Conservation (phyloP, 768 basidiomycete genomes). For the Termitomyces titanicus region DNA sequence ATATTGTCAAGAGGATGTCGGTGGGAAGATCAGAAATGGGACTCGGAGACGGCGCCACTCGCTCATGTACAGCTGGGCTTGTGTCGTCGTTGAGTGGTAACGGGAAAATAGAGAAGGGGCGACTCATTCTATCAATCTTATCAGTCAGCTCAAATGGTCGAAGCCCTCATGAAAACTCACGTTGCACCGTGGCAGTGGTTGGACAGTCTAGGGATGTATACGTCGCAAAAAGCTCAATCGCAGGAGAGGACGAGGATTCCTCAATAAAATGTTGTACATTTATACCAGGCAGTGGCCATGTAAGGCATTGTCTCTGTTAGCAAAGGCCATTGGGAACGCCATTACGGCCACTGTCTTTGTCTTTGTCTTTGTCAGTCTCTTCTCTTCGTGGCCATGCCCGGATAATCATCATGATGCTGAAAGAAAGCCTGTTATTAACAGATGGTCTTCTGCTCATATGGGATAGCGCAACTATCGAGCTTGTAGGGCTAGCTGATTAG, state of each 20-base stretch:
- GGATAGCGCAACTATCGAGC: too few relatives aligned
- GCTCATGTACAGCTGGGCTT: neutral
- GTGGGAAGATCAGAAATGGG: neutral
- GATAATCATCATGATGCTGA: neutral
- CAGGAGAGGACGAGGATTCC: neutral
- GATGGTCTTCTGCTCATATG: too few relatives aligned
- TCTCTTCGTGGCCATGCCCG: neutral
- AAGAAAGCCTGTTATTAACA: too few relatives aligned
- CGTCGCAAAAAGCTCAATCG: neutral
- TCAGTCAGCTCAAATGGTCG: neutral
- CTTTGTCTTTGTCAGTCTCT: neutral
- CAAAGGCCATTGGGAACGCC: neutral
- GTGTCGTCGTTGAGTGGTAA: neutral
- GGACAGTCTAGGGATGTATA: neutral
- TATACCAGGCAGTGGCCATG: neutral
- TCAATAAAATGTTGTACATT: neutral
- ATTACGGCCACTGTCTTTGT: neutral
- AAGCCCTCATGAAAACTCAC: neutral
- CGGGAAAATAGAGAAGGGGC: neutral
- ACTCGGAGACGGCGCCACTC: neutral
- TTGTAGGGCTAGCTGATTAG: too few relatives aligned
- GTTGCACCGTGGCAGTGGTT: neutral
- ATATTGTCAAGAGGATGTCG: conserved; percentile 4
- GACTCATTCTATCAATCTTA: neutral
- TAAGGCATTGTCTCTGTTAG: too few relatives aligned